Percentiles rank a stretch among this genome's conserved stretches.
phyloP scores from a whole-genome alignment of 2,329 filamentous ascomycete genomes.

The Dryadomyces quercus-mongolicae region DNA sequence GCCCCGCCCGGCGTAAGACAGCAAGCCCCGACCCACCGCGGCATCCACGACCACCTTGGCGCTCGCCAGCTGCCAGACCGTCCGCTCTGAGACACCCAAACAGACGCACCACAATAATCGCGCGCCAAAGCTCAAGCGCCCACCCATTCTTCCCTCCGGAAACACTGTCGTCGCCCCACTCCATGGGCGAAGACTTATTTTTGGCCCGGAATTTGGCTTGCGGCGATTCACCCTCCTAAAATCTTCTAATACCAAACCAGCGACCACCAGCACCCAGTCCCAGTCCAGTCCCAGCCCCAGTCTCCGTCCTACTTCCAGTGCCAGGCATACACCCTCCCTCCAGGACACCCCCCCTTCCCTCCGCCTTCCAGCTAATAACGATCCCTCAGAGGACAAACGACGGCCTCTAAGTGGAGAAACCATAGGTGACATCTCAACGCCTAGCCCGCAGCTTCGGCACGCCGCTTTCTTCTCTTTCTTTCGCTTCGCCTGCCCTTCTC shows the following conservation, averaged over 20 bases:
- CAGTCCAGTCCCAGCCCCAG: not conserved
- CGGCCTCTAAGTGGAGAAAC: conserved; percentile 5
- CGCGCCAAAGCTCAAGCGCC: conserved; percentile 13
- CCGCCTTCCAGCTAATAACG: not conserved
- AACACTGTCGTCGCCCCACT: not conserved
- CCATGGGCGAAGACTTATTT: conserved; percentile 3
- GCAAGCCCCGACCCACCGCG: not conserved
- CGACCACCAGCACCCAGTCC: too few species aligned
- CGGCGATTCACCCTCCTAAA: not conserved
- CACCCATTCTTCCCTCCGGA: not conserved
- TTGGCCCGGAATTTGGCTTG: conserved; percentile 3
- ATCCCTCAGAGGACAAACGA: not conserved
- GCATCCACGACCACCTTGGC: not conserved
- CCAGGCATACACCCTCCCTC: not conserved
- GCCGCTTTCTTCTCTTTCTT: conserved; percentile 1
- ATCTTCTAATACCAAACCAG: too few species aligned
- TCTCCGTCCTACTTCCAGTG: not conserved
- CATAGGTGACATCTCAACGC: conserved; percentile 6
- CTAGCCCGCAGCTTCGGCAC: conserved; percentile 8
- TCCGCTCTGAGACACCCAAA: not conserved
- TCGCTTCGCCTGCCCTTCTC: not conserved
- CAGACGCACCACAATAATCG: conserved; percentile 10
- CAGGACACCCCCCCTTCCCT: not conserved
- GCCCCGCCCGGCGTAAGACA: not conserved
- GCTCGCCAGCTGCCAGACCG: not conserved